Evolutionary conservation across 306 rosid species (phyloP).

Genomic region (Cucumis sativus): DNA sequence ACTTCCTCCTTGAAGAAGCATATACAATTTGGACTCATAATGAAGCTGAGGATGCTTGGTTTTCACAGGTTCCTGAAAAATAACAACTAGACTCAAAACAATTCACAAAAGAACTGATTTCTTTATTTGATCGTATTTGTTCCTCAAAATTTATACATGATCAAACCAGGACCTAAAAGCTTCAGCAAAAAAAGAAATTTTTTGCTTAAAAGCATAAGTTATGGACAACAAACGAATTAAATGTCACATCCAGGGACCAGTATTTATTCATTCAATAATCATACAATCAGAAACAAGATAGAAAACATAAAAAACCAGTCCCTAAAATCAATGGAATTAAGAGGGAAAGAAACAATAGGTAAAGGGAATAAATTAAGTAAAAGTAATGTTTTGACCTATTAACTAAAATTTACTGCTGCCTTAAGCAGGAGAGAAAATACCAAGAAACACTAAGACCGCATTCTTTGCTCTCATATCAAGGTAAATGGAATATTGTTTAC

Average conservation of each 20-base stretch:
- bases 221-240: not conserved
- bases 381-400: not conserved
- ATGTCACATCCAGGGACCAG: not conserved
- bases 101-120: too few relatives aligned
- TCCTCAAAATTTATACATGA: not conserved
- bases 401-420: not conserved
- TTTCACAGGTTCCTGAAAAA: constrained; percentile 75
- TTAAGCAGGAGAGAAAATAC: not conserved
- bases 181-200: not conserved
- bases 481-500: not conserved
- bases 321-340: not conserved
- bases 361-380: not conserved
- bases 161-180: not conserved
- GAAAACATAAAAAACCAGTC: not conserved
- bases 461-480: not conserved
- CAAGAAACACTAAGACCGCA: not conserved
- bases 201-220: not conserved
- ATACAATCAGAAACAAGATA: not conserved
- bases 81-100: not conserved
- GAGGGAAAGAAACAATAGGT: not conserved
- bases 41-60: constrained; percentile 99
- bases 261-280: not conserved
- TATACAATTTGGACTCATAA: constrained; percentile 93
- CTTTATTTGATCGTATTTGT: not conserved
- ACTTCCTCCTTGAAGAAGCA: constrained; percentile 99